Base-by-base conservation (phyloP, 495 filamentous ascomycete species). In the Penicillium angulare region DNA sequence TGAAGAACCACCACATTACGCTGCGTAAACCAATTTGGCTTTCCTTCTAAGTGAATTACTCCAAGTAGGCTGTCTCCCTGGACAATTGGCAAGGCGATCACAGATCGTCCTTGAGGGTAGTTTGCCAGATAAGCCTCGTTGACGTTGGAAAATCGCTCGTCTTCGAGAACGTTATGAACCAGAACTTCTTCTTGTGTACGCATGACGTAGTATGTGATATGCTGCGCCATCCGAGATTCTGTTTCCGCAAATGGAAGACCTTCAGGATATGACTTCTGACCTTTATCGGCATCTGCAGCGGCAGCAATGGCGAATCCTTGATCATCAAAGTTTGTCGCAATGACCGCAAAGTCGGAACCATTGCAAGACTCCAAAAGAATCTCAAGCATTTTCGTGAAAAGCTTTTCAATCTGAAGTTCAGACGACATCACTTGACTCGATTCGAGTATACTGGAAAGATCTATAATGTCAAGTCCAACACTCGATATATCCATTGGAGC, bases 361-460 rank as follows among this genome's bases (percentile, higher is more conserved):
- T 88, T 89, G 62, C 88, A 91, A 5, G 87, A 90, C 56, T 92
- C 87, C 16, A 96, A 63, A 38, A 95, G 92, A 51, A 95, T 90
- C 61, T 92, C 86, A 44, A 88, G 88, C 88, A 96, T 95, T 48
- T 89, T 93, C 46, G 84, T 83, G 33, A 96, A 72, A 7, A 96
- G 81, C 43, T 85, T 83, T 50, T 96, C 90, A 17, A 96, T 84
- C 49, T 89, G 81, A 24, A 96, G 75, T 47, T 95, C 89, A 22
- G 89, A 95, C 10, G 90, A 95, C 60, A 96, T 89, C 35, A 95
- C 84, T 72, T 95, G 91, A 35, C 86, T 92, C 13, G 87, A 92
- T 58, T 90, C 85, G 8, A 96, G 77, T 44, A 96, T 95, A 33
- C 86, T 89, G 38, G 88, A 84, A 45, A 95, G 65, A 64, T 95